A percentile compares a stretch with the other conserved stretches of the same genome.
Evolutionary conservation across 2,329 filamentous ascomycete species (phyloP).

Genomic region (Pestalotiopsis sp.): DNA sequence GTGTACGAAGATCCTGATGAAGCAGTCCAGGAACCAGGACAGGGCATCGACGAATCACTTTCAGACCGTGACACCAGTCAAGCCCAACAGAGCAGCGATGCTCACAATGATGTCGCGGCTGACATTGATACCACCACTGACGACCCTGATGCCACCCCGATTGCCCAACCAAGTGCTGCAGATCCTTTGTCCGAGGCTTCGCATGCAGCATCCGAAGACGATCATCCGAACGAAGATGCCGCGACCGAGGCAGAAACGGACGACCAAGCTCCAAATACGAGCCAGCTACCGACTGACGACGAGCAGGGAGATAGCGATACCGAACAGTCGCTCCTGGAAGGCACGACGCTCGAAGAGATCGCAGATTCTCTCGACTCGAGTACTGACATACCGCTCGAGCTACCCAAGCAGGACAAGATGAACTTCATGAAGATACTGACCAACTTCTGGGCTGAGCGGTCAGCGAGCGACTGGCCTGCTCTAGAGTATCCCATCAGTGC

Average conservation of each 20-base stretch:
- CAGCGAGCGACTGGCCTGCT: constrained; percentile 89
- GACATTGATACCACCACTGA: not conserved
- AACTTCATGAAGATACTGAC: constrained; percentile 94
- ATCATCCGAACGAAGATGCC: constrained; percentile 28
- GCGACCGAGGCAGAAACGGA: constrained; percentile 43
- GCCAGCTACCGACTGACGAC: constrained; percentile 67
- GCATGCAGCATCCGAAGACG: constrained; percentile 28
- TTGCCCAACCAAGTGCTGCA: not conserved
- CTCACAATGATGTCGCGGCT: not conserved
- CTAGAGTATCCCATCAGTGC: constrained; percentile 89
- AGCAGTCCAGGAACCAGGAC: constrained; percentile 80
- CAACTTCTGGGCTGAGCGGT: constrained; percentile 98
- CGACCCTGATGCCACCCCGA: constrained; percentile 1
- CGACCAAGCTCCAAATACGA: constrained; percentile 47
- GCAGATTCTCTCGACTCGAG: constrained; percentile 63
- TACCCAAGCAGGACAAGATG: constrained; percentile 90
- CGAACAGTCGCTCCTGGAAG: constrained; percentile 69
- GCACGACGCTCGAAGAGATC: constrained; percentile 66
- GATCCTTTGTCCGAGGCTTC: not conserved
- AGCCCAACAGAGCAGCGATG: constrained; percentile 9
- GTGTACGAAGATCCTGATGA: constrained; percentile 94
- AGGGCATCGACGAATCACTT: constrained; percentile 62
- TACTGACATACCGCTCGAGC: constrained; percentile 66
- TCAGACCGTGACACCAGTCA: constrained; percentile 27
- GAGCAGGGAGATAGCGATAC: constrained; percentile 71